phyloP scores from a whole-genome alignment of 2,329 filamentous ascomycete species.

The Neonectria neomacrospora region DNA sequence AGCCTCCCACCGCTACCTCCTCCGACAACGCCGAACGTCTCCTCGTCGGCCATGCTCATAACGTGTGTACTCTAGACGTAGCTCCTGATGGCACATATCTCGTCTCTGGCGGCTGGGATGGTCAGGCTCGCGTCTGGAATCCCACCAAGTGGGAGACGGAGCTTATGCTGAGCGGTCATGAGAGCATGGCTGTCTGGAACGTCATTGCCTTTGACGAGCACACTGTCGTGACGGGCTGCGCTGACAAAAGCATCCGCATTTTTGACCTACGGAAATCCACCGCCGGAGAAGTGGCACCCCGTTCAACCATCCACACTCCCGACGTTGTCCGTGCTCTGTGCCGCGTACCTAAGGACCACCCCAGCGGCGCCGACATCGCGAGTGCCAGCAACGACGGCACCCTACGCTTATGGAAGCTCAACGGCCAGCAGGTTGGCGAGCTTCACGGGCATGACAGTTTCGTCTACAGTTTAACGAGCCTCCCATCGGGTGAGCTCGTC shows the following conservation, averaged over 20 bases:
- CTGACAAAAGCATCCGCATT: slow-evolving; percentile 88
- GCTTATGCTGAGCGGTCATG: slow-evolving; percentile 77
- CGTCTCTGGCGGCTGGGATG: slow-evolving; percentile 95
- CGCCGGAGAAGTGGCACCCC: slow-evolving; percentile 62
- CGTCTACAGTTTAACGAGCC: slow-evolving; percentile 83
- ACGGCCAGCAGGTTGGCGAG: slow-evolving; percentile 79
- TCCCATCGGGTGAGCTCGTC: slow-evolving; percentile 87
- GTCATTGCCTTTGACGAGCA: slow-evolving; percentile 84
- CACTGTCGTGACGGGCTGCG: slow-evolving; percentile 89
- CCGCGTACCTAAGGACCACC: slow-evolving; percentile 78
- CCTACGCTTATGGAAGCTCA: slow-evolving; percentile 86
- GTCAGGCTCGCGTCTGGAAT: slow-evolving; percentile 86
- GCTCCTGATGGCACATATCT: slow-evolving; percentile 77
- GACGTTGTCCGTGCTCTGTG: slow-evolving; percentile 92
- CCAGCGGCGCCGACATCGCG: slow-evolving; percentile 89
- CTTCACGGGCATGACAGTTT: slow-evolving; percentile 93
- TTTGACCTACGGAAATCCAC: slow-evolving; percentile 77
- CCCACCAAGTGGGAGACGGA: slow-evolving; percentile 87
- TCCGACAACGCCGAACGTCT: slow-evolving; percentile 86
- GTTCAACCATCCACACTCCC: slow-evolving; percentile 70
- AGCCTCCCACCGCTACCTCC: slow-evolving; percentile 73
- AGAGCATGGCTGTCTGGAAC: slow-evolving; percentile 85
- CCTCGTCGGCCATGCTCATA: slow-evolving; percentile 85
- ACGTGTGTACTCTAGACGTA: slow-evolving; percentile 88
- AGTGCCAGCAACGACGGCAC: slow-evolving; percentile 94